Evolutionary conservation across 805 yeast genomes (phyloP), one percentile per base, ranked within the genome.

Genomic region (Metschnikowia hibisci): DNA sequence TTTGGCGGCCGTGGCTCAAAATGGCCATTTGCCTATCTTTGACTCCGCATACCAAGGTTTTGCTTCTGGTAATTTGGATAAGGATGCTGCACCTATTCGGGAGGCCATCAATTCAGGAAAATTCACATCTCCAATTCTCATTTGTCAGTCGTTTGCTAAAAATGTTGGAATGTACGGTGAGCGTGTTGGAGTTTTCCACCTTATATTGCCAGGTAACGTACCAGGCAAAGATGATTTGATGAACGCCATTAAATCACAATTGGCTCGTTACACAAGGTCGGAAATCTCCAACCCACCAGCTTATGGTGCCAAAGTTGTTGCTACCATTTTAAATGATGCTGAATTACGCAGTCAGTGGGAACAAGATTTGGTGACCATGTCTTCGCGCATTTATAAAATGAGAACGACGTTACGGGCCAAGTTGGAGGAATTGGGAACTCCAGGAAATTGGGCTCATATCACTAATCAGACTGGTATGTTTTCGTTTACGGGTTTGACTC

Each of bases 41-140:
- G 99, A 91, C 68, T 81, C 89, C 48, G 98, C 98, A 16, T 91
- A 93, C 74, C 98, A 91, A 71, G 99, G 99, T 4, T 91, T 91
- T 62, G 96, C 98, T 23, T 78, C 90, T 34, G 98, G 98, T 43
- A 81, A 84, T 56, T 76, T 88, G 53, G 82, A 76, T 51, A 75
- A 78, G 47, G 99, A 91, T 57, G 91, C 95, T 7, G 87, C 78
- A 72, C 88, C 97, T 18, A 80, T 84, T 43, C 74, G 89, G 52
- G 67, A 73, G 39, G 89, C 88, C 49, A 73, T 83, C 41, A 53
- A 62, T 46, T 51, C 58, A 43, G 60, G 61, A 35, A 41, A 46
- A 12, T 50, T 68, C 46, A 47, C 54, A 23, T 50, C 65, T 12
- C 90, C 91, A 45, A 65, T 86, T 42, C 58, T 87, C 26, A 77